Evolutionary conservation across 2,329 filamentous ascomycete genomes (phyloP), one percentile per base, ranked within the genome.

Genomic region (Waltergamsia citrina): DNA sequence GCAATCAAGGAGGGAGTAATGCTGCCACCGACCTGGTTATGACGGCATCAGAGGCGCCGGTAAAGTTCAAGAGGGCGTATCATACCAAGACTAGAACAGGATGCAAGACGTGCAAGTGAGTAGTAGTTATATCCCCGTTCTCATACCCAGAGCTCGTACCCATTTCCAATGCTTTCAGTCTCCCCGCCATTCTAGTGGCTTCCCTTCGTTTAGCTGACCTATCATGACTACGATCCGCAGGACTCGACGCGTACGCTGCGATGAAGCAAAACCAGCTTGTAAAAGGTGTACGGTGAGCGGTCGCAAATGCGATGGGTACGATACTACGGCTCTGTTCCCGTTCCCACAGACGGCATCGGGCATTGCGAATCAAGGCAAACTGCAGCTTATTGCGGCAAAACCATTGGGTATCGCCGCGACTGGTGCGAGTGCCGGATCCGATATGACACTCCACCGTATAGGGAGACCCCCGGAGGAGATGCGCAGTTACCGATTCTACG

Each of bases 231-330:
- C 23, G 29, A 28, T 32, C 27, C 5, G n/a, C 22, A 57, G 55
- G 43, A 59, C 57, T 23, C 48, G 56, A 35, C 46, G 53, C 16
- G 47, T 59, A 9, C 57, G 57, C 36, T 59, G 54, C 36, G 54
- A 52, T 36, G 53, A 59, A 37, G 48, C 47, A 16, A 53, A 54
- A 25, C 55, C 55, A 3, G 44, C 47, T 6, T 59, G 55, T 36
- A 38, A 49, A 15, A 48, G 51, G 21, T 60, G 56, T 41, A 50
- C 48, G 10, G 52, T 49, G 4, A 57, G 52, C 4, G 52, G 54
- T 4, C 46, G 53, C 18, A 51, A 44, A 34, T 58, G 55, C 36
- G 54, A 57, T 37, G 54, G 55, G 29, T 61, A 63, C 43, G 53
- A 47, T 33, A 37, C 38, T 37, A 18, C 12, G 20, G 29, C 26